A percentile compares a stretch with the other conserved stretches of the same genome.
phyloP scores from a whole-genome alignment of 1,139 yeast species.

The Blastobotrys capitulatus region DNA sequence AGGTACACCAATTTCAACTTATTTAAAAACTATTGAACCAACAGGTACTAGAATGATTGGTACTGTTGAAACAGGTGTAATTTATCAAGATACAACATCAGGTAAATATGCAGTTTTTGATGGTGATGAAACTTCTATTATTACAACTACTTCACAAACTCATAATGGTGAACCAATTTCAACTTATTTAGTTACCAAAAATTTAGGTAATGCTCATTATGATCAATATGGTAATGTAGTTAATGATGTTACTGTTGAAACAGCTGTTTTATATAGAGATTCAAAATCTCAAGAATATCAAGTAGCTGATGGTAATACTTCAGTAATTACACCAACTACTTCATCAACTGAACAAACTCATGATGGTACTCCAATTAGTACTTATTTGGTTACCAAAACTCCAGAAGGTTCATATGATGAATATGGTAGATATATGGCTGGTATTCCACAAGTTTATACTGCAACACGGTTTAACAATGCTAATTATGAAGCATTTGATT shows the following conservation, averaged over 20 bases:
- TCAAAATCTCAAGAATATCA: background rate
- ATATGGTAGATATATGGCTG: background rate
- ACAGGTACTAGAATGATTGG: background rate
- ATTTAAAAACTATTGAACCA: background rate
- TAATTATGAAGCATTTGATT: background rate
- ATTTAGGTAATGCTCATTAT: background rate
- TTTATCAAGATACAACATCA: background rate
- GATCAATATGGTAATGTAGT: background rate
- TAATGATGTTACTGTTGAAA: background rate
- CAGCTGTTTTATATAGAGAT: background rate
- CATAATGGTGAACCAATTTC: background rate
- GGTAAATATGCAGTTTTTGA: background rate
- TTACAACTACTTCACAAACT: background rate
- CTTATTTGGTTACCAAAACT: background rate
- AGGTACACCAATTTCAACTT: background rate
- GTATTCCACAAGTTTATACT: background rate
- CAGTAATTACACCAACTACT: background rate
- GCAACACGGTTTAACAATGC: background rate
- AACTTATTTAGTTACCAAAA: constrained; percentile 1
- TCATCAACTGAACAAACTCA: background rate
- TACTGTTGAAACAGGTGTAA: background rate
- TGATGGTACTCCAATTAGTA: background rate
- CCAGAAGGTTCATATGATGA: background rate
- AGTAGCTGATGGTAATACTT: background rate
- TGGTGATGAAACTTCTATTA: background rate